Conservation (phyloP, 345 rosid species). For the rapeseed (Brassica napus) region Da-Ae NC_063445.1:41419001-41419500, state of each 20-base stretch:
- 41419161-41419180: not conserved
- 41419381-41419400: conserved; percentile 90
- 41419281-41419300: conserved; percentile 61
- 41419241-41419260: not conserved
- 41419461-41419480: conserved; percentile 59
- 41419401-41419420: conserved; percentile 84
- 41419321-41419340: conserved; percentile 88
- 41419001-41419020: not conserved
- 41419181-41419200: conserved; percentile 18
- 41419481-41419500: conserved; percentile 83
- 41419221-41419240: conserved; percentile 14
- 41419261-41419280: conserved; percentile 36
- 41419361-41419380: conserved; percentile 84
- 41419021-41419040: not conserved
- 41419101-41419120: not conserved
- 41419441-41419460: conserved; percentile 85
- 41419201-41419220: not conserved
- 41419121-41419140: not conserved
- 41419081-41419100: not conserved
- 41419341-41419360: conserved; percentile 87
- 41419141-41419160: not conserved
- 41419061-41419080: not conserved
- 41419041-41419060: not conserved
- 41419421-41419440: conserved; percentile 92
- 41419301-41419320: conserved; percentile 85